Conservation (phyloP, 345 rosid species). For the Hypericum perforatum region DNA sequence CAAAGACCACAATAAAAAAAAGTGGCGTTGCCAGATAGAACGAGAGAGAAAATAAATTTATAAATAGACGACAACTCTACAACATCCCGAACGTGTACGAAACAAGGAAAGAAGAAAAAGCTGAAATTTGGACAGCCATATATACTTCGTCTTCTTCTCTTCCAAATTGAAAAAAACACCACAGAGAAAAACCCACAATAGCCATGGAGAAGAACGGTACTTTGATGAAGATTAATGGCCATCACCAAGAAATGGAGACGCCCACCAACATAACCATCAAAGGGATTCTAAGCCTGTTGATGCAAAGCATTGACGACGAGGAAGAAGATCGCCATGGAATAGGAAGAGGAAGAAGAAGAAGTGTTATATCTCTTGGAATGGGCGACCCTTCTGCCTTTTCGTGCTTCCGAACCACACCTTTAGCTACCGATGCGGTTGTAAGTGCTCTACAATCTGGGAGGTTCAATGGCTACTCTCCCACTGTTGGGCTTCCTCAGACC, state of each 20-base stretch:
- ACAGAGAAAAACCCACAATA: neutral
- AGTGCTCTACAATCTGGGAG: constrained; percentile 62
- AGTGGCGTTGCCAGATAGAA: no score
- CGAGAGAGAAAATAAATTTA: no score
- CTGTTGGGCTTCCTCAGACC: constrained; percentile 80
- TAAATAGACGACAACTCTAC: no score
- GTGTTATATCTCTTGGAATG: constrained; percentile 66
- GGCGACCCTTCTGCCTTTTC: constrained; percentile 87
- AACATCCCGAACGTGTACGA: no score
- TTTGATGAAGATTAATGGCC: neutral
- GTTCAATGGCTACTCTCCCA: constrained; percentile 90
- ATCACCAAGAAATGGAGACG: constrained; percentile 24
- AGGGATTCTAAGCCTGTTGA: constrained; percentile 60
- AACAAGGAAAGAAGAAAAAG: no score
- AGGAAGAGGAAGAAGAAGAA: constrained; percentile 19
- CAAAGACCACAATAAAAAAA: no score
- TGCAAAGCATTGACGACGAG: constrained; percentile 38
- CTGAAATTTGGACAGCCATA: no score
- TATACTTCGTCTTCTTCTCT: no score
- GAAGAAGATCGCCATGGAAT: no score
- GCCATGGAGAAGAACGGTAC: constrained; percentile 25
- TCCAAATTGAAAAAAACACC: neutral
- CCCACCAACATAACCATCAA: constrained; percentile 55
- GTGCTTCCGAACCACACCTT: constrained; percentile 60
- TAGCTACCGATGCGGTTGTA: constrained; percentile 51